Percentiles rank a stretch among this genome's conserved stretches.
These are phyloP conservation scores for Thymus quinquecostatus DNA, from an alignment of 257 asterid genomes.

Conservation along the genomic window DNA sequence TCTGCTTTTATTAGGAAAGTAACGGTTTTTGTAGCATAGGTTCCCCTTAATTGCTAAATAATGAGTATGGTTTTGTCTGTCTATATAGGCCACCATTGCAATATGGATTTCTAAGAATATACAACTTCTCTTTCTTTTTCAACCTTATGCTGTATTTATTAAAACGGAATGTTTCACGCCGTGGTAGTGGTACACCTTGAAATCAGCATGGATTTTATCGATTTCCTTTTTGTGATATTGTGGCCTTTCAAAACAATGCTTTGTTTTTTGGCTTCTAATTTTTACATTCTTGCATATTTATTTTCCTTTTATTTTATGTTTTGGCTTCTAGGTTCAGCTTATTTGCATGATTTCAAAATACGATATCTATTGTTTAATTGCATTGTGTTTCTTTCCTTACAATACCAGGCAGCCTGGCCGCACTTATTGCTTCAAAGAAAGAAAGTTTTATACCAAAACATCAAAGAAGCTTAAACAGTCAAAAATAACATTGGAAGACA, in stretches of 20 bases:
- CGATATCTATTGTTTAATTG: conserved; percentile 14
- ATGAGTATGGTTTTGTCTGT: not conserved
- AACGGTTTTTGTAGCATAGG: not conserved
- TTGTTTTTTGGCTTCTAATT: not conserved
- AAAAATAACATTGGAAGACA: conserved; percentile 52
- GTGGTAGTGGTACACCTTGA: not conserved
- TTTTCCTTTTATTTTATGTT: not conserved
- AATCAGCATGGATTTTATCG: not conserved
- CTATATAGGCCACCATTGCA: not conserved
- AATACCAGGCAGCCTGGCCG: conserved; percentile 43
- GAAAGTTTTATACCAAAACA: conserved; percentile 47
- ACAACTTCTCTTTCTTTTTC: not conserved
- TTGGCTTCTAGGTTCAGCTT: conserved; percentile 1
- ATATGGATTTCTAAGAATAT: not conserved
- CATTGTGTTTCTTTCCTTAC: conserved; percentile 19
- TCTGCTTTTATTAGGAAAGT: not conserved
- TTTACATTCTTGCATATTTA: not conserved
- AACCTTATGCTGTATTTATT: not conserved
- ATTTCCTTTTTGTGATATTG: not conserved
- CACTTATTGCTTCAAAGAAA: conserved; percentile 51
- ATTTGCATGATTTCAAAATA: not conserved
- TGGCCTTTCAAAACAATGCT: not conserved
- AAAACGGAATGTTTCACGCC: not conserved
- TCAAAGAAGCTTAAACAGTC: conserved; percentile 52
- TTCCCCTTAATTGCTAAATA: not conserved